Percentiles rank a stretch among this genome's conserved stretches.
Evolutionary conservation across 2,329 filamentous ascomycete genomes (phyloP).

Genomic region (Ceratocystis alfenasii): DNA sequence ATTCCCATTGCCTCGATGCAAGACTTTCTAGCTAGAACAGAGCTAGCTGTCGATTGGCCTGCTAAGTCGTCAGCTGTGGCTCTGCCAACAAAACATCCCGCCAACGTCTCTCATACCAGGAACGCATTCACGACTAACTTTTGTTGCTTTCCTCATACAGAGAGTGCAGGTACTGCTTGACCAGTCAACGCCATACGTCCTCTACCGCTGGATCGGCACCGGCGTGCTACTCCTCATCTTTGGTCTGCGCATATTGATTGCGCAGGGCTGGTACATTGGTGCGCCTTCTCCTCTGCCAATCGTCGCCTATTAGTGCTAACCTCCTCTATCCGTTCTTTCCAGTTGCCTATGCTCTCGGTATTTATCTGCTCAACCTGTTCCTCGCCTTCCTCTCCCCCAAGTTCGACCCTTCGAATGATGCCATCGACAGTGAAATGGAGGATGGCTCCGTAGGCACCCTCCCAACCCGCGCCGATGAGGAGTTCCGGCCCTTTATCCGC

Average conservation of each 20-base stretch:
- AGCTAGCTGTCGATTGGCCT: not conserved
- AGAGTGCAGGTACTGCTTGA: conserved; percentile 92
- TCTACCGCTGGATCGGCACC: conserved; percentile 87
- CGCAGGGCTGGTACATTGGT: conserved; percentile 99
- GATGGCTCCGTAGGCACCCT: conserved; percentile 72
- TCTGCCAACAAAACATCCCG: not conserved
- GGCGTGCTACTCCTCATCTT: conserved; percentile 63
- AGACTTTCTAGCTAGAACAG: not conserved
- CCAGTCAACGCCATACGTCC: conserved; percentile 76
- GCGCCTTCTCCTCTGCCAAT: conserved; percentile 25
- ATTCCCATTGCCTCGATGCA: conserved; percentile 23
- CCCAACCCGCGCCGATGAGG: conserved; percentile 90
- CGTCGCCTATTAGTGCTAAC: conserved; percentile 6
- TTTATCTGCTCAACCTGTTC: conserved; percentile 98
- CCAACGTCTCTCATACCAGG: not conserved
- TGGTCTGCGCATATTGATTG: conserved; percentile 76
- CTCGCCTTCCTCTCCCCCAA: conserved; percentile 96
- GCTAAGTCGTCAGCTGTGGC: not conserved
- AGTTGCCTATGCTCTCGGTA: conserved; percentile 92
- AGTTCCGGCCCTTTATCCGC: conserved; percentile 95
- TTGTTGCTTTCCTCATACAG: conserved; percentile 35
- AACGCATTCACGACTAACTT: not conserved
- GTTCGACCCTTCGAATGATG: conserved; percentile 92
- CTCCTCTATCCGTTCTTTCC: conserved; percentile 30
- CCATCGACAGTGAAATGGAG: conserved; percentile 87